Conservation (phyloP, 1,284 basidiomycete genomes). For the Irpex rosettiformis region DNA sequence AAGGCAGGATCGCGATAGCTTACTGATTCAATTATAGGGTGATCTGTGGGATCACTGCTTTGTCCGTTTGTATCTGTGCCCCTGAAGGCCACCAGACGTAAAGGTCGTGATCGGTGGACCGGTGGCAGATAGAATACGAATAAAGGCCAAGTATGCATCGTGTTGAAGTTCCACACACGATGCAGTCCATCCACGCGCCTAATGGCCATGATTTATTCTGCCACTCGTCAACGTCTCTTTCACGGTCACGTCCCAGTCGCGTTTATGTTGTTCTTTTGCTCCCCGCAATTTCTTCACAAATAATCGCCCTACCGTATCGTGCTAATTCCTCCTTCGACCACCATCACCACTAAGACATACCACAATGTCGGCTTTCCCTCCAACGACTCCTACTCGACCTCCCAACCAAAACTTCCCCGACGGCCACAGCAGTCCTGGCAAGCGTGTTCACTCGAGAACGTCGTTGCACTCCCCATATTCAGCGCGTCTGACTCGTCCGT, state of each 20-base stretch:
- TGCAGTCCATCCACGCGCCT: not conserved
- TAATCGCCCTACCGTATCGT: not conserved
- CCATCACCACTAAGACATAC: not conserved
- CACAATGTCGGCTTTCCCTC: not conserved
- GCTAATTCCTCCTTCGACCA: not conserved
- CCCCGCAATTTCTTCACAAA: not conserved
- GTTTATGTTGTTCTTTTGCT: not conserved
- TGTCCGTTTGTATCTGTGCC: not conserved
- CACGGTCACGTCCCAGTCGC: not conserved
- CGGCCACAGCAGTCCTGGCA: not conserved
- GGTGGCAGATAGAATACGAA: not conserved
- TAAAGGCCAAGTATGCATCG: not conserved
- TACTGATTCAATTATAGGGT: not conserved
- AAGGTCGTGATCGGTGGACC: too few species aligned
- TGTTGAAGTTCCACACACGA: not conserved
- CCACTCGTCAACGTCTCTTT: not conserved
- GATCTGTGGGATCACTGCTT: not conserved
- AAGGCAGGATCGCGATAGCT: not conserved
- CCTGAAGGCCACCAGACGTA: not conserved
- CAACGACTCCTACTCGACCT: not conserved
- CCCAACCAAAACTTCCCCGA: too few species aligned
- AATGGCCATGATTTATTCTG: not conserved
- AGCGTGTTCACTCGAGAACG: not conserved
- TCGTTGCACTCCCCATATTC: not conserved
- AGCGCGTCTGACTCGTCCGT: not conserved